A percentile compares a stretch with the other conserved stretches of the same genome.
phyloP scores from a whole-genome alignment of 2,329 filamentous ascomycete genomes.

The Penicillium sp. region DNA sequence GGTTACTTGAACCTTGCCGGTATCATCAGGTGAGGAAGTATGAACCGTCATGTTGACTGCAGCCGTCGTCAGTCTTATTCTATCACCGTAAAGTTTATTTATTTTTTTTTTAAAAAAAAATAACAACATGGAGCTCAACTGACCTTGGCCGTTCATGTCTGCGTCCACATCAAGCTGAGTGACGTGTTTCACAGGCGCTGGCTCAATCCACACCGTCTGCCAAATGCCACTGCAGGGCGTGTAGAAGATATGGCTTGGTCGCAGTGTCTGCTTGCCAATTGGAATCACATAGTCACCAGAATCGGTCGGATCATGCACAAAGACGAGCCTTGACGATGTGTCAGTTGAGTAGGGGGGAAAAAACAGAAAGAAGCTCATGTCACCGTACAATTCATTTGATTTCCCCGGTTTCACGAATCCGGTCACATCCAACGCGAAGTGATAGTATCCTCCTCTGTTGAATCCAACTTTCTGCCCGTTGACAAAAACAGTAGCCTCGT shows the following conservation, averaged over 20 bases:
- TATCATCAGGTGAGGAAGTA: conserved; percentile 36
- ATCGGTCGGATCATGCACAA: conserved; percentile 64
- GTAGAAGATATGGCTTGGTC: conserved; percentile 58
- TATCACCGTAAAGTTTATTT: too few species aligned
- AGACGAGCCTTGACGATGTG: conserved; percentile 47
- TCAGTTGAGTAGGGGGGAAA: neutral
- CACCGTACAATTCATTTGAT: conserved; percentile 50
- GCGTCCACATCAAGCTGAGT: conserved; percentile 55
- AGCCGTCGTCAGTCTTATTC: neutral
- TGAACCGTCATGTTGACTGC: conserved; percentile 53
- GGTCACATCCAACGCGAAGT: conserved; percentile 57
- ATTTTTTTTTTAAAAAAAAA: neutral
- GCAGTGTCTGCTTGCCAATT: conserved; percentile 58
- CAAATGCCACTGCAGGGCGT: conserved; percentile 68
- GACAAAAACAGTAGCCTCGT: conserved; percentile 51
- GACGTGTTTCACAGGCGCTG: conserved; percentile 54
- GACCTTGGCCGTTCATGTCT: conserved; percentile 49
- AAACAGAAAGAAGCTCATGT: too few species aligned
- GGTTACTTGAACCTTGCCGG: conserved; percentile 32
- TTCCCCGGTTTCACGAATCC: conserved; percentile 36
- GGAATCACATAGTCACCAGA: conserved; percentile 51
- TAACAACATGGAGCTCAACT: conserved; percentile 12
- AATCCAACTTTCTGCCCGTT: conserved; percentile 50
- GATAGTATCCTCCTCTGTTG: conserved; percentile 57
- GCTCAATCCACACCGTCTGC: conserved; percentile 67